These are phyloP conservation scores for Corynespora cassiicola DNA, from an alignment of 2,329 filamentous ascomycete genomes.

Conservation along the genomic window DNA sequence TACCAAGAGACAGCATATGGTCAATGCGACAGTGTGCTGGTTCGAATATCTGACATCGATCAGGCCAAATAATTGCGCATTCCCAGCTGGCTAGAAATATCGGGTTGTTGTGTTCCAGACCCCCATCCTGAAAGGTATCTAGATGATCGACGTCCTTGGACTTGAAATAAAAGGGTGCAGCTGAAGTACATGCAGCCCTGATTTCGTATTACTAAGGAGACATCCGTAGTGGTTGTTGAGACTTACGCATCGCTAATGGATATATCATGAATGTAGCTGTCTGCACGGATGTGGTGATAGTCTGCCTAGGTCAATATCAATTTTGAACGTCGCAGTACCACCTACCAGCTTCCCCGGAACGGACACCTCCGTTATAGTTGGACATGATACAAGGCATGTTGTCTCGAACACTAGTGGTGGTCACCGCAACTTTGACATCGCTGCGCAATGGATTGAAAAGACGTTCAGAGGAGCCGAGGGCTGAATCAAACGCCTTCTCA, in stretches of 20 bases:
- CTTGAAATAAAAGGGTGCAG: constrained; percentile 36
- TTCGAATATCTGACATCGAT: constrained; percentile 13
- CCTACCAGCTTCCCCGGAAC: no score
- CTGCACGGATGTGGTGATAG: constrained; percentile 26
- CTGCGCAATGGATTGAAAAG: constrained; percentile 29
- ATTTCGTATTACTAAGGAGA: constrained; percentile 1
- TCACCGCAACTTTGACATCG: constrained; percentile 31
- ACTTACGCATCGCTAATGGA: constrained; percentile 29
- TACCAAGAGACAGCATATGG: constrained; percentile 32
- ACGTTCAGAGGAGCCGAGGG: constrained; percentile 7
- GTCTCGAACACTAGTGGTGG: constrained; percentile 23
- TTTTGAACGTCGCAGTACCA: no score
- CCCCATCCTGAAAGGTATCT: constrained; percentile 35
- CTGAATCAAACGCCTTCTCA: constrained; percentile 23
- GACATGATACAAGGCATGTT: constrained; percentile 24
- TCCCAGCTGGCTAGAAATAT: constrained; percentile 27
- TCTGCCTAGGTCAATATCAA: no score
- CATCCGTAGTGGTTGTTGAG: neutral
- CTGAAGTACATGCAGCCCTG: constrained; percentile 34
- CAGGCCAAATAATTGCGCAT: constrained; percentile 27
- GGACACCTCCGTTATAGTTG: constrained; percentile 35
- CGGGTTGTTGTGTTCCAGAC: constrained; percentile 35
- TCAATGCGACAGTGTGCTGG: constrained; percentile 16
- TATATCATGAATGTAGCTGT: constrained; percentile 19
- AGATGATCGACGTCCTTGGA: constrained; percentile 24